Evolutionary conservation across 2,329 filamentous ascomycete species (phyloP).

Genomic region (Aspergillus proliferans): DNA sequence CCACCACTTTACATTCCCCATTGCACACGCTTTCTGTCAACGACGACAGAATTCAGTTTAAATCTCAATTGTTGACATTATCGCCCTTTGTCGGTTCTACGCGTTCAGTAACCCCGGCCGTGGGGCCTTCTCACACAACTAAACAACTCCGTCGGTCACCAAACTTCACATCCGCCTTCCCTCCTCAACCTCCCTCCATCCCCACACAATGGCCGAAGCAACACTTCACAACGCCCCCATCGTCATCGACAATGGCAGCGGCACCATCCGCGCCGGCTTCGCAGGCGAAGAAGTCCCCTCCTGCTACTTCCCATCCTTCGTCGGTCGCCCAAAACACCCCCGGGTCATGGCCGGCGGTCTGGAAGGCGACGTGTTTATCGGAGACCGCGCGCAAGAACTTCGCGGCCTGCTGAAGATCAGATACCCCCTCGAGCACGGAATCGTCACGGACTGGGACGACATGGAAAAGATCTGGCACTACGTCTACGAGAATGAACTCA

Average conservation of each 20-base stretch:
- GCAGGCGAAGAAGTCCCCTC: slow-evolving; percentile 93
- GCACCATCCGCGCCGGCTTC: slow-evolving; percentile 94
- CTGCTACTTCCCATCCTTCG: slow-evolving; percentile 95
- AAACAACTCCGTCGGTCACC: slow-evolving; percentile 13
- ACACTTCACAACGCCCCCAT: slow-evolving; percentile 93
- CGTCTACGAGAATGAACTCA: slow-evolving; percentile 91
- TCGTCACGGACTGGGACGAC: slow-evolving; percentile 99
- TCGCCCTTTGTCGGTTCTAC: background rate
- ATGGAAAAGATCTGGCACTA: slow-evolving; percentile 99
- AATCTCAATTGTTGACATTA: slow-evolving; percentile 6
- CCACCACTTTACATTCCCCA: background rate
- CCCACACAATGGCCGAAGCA: slow-evolving; percentile 53
- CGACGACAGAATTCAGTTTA: slow-evolving; percentile 9
- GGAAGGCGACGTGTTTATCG: slow-evolving; percentile 96
- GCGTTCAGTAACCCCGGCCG: slow-evolving; percentile 16
- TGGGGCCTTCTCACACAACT: slow-evolving; percentile 24
- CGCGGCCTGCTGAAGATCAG: slow-evolving; percentile 90
- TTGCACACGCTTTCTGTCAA: background rate
- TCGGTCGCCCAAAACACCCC: slow-evolving; percentile 90
- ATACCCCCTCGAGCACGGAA: slow-evolving; percentile 93
- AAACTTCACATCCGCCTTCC: slow-evolving; percentile 5
- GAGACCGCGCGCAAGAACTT: slow-evolving; percentile 81
- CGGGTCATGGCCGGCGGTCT: slow-evolving; percentile 92
- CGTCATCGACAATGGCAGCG: slow-evolving; percentile 97
- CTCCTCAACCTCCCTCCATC: slow-evolving; percentile 8